These are phyloP conservation scores for Pyropia haitanensis DNA, from an alignment of 23 red algal species.

Conservation along the genomic window DNA sequence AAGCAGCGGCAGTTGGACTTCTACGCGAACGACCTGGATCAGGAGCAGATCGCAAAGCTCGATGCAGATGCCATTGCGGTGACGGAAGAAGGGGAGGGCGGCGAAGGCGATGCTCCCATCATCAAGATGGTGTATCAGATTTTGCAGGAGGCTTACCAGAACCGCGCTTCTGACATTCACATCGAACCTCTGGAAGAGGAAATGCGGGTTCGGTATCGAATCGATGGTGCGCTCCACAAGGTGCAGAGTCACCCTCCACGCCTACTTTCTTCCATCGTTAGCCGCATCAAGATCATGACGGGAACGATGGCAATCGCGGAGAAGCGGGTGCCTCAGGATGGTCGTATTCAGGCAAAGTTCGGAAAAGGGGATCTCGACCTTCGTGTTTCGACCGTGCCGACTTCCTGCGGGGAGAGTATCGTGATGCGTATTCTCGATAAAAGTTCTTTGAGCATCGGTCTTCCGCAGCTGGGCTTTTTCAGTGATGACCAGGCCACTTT, in stretches of 20 bases:
- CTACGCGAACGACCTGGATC: background rate
- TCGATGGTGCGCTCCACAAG: conserved; percentile 4
- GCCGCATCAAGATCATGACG: no score
- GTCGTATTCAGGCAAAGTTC: no score
- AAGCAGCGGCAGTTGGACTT: conserved; percentile 1
- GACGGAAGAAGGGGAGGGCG: background rate
- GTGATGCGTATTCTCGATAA: no score
- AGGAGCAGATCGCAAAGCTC: background rate
- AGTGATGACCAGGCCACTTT: no score
- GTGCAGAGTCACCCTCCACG: background rate
- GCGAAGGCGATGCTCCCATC: background rate
- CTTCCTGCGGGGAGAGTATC: no score
- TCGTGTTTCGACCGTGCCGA: no score
- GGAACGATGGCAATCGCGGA: no score
- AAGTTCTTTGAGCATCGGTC: no score
- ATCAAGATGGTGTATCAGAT: background rate
- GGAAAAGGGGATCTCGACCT: no score
- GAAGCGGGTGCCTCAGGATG: no score
- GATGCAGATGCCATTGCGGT: background rate
- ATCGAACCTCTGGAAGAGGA: conserved; percentile 3
- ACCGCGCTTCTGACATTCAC: conserved; percentile 3
- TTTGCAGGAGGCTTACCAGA: background rate
- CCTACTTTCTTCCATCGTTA: no score
- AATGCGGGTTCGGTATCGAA: conserved; percentile 1
- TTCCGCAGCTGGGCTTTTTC: no score